Evolutionary conservation across 352 stramenopile genomes (phyloP), one percentile per base, ranked within the genome.

Genomic region (Sclerospora graminicola): DNA sequence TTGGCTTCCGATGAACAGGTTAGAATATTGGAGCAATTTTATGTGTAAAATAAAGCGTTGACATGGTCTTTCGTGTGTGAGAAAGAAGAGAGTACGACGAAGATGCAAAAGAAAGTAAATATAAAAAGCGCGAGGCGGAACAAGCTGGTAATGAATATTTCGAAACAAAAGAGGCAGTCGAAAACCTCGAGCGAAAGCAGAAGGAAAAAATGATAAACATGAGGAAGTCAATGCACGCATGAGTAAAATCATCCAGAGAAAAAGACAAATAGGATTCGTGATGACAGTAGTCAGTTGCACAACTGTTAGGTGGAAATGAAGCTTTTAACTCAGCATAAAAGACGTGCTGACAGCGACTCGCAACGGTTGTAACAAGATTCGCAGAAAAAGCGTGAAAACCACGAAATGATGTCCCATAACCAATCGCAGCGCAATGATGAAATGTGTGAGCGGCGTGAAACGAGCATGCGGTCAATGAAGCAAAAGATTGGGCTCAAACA

Each of bases 61-160:
- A 76, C 74, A 13, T 91, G 79, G 79, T 91, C 74, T 8, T 89
- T 91, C 56, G 79, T 91, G 8, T 54, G 59, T 10, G 71, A 82
- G 41, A 84, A 86, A 30, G 76, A 91, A 33, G 14, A 57, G 0
- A 36, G 69, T 30, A 69, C 62, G 13, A 48, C 60, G 4, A 72
- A 79, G 21, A 58, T 73, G 23, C 62, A 60, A 5, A 81, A 69
- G 39, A 84, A 78, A 41, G 72, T 82, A 57, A 57, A 47, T 20
- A 61, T 66, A 81, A 80, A 41, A 57, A 82, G 47, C 45, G 46
- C 13, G 62, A 82, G 9, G 66, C 67, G 10, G 48, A 57, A 0
- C 51, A 63, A 23, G 66, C 60, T 33, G 50, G 48, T 0, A 54
- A 60, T 6, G 62, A 81, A 28, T 73, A 75, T 30, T 45, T 62